A percentile compares a stretch with the other conserved stretches of the same genome.
Conservation (phyloP, 2,329 filamentous ascomycete species). For the Chaetomiaceae sp. region DNA sequence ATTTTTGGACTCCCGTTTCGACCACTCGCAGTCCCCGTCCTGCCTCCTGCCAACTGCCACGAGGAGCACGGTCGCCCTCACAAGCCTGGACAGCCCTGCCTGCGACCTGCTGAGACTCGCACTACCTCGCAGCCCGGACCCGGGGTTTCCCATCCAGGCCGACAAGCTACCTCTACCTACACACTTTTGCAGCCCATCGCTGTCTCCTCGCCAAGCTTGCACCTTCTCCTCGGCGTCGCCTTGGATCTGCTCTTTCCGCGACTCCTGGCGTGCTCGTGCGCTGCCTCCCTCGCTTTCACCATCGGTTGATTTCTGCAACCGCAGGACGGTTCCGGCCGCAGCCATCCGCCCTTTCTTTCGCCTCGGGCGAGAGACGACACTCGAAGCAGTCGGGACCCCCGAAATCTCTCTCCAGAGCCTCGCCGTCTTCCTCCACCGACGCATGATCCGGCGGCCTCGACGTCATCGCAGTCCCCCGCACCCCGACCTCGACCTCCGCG, state of each 20-base stretch:
- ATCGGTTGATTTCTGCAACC: conserved; percentile 14
- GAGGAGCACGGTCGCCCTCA: conserved; percentile 10
- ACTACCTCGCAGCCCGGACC: background rate
- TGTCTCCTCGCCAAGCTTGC: background rate
- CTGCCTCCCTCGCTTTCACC: background rate
- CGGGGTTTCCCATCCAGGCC: conserved; percentile 2
- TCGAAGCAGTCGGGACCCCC: background rate
- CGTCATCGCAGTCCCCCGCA: conserved; percentile 24
- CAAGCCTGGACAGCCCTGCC: conserved; percentile 14
- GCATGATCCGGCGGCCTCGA: conserved; percentile 21
- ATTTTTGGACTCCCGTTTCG: background rate
- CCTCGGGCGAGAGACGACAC: conserved; percentile 7
- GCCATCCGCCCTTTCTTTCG: conserved; percentile 1
- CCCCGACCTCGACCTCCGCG: too few species aligned
- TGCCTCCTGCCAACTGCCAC: background rate
- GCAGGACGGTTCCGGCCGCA: conserved; percentile 22
- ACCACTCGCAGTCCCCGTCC: conserved; percentile 8
- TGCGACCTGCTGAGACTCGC: conserved; percentile 6
- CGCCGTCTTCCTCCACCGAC: conserved; percentile 16
- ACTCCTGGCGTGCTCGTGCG: background rate
- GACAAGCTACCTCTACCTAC: too few species aligned
- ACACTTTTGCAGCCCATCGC: conserved; percentile 5
- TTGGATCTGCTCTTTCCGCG: background rate
- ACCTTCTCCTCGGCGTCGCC: background rate
- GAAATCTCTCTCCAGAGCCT: conserved; percentile 1